Conservation (phyloP, 2,329 filamentous ascomycete species). For the Cordyceps tenuipes region DNA sequence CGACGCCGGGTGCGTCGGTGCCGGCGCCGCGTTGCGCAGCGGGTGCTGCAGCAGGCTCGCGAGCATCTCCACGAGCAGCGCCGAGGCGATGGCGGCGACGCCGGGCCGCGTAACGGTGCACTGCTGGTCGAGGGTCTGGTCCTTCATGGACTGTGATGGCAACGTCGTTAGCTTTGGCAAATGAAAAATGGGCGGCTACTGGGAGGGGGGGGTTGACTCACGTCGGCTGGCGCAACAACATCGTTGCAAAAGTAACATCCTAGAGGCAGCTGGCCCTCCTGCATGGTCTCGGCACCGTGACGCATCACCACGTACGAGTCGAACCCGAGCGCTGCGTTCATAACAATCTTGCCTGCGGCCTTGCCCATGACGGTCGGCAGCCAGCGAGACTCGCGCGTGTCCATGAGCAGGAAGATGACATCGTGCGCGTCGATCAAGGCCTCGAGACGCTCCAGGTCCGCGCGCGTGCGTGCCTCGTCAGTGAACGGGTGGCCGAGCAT, state of each 20-base stretch:
- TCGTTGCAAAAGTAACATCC: slow-evolving; percentile 99
- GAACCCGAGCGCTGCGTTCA: slow-evolving; percentile 94
- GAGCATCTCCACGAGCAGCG: slow-evolving; percentile 81
- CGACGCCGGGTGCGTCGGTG: slow-evolving; percentile 37
- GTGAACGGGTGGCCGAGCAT: slow-evolving; percentile 90
- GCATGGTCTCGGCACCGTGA: slow-evolving; percentile 61
- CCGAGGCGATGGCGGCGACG: slow-evolving; percentile 84
- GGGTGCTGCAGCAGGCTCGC: slow-evolving; percentile 85
- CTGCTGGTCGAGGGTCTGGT: slow-evolving; percentile 93
- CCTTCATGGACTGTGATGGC: slow-evolving; percentile 67
- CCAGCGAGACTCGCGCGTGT: slow-evolving; percentile 90
- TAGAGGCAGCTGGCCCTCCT: slow-evolving; percentile 55
- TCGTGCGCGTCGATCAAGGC: slow-evolving; percentile 77
- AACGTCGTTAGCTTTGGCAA: slow-evolving; percentile 5
- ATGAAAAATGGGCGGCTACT: not conserved
- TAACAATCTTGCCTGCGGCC: slow-evolving; percentile 82
- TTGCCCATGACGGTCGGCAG: slow-evolving; percentile 95
- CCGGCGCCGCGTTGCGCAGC: slow-evolving; percentile 52
- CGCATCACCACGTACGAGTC: slow-evolving; percentile 97
- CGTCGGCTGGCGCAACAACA: slow-evolving; percentile 87
- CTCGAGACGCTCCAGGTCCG: slow-evolving; percentile 68
- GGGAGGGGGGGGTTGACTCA: slow-evolving; percentile 41
- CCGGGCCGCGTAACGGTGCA: slow-evolving; percentile 95
- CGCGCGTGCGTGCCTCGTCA: slow-evolving; percentile 59
- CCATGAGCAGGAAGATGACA: slow-evolving; percentile 93